Evolutionary conservation across 805 yeast species (phyloP).

Genomic region (Yarrowia sp.): DNA sequence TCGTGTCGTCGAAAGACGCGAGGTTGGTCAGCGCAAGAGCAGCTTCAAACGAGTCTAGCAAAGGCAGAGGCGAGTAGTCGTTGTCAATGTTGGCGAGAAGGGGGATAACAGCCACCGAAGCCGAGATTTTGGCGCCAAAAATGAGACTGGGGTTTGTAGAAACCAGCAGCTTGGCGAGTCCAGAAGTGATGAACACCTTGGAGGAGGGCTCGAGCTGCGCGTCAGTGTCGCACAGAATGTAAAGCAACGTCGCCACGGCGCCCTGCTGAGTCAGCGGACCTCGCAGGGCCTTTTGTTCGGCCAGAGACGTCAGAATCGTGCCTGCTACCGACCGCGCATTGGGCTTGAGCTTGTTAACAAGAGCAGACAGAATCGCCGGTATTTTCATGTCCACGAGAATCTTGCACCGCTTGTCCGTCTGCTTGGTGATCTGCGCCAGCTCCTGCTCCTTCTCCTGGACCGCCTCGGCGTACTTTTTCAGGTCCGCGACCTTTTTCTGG

Average conservation of each 20-base stretch:
- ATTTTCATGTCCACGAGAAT: conserved; percentile 34
- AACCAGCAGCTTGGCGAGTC: conserved; percentile 40
- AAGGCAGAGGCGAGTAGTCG: conserved; percentile 33
- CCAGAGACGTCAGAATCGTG: conserved; percentile 36
- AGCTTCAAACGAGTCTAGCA: conserved; percentile 50
- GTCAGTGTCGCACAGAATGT: conserved; percentile 29
- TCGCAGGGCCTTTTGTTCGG: conserved; percentile 35
- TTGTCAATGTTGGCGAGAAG: conserved; percentile 36
- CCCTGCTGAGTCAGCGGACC: conserved; percentile 39
- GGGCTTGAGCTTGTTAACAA: conserved; percentile 32
- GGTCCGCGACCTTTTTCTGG: conserved; percentile 34
- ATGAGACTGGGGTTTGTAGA: conserved; percentile 40
- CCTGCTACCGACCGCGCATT: conserved; percentile 35
- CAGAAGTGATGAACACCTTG: conserved; percentile 34
- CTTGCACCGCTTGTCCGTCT: conserved; percentile 33
- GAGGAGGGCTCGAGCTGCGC: conserved; percentile 30
- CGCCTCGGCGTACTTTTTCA: conserved; percentile 37
- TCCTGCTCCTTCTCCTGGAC: conserved; percentile 30
- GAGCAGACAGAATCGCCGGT: conserved; percentile 32
- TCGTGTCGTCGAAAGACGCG: conserved; percentile 48
- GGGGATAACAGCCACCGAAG: conserved; percentile 38
- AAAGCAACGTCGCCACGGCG: conserved; percentile 38
- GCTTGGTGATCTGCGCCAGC: conserved; percentile 31
- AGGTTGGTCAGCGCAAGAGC: conserved; percentile 67
- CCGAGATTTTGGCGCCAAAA: conserved; percentile 38